phyloP scores from a whole-genome alignment of 2,329 filamentous ascomycete genomes.

The Sporothrix luriei region DNA sequence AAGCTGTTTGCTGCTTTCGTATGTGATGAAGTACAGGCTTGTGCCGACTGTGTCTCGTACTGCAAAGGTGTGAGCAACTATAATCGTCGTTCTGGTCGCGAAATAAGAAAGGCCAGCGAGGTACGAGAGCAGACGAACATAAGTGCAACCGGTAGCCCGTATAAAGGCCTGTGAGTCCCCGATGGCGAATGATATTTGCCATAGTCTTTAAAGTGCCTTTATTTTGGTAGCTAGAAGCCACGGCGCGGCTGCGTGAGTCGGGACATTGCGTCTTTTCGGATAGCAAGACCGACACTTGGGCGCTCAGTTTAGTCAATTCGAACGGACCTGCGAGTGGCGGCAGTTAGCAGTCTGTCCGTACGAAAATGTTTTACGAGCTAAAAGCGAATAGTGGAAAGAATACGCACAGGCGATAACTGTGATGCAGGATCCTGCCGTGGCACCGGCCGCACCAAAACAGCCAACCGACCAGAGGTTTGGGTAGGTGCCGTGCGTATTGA shows the following conservation, averaged over 20 bases:
- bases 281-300: slow-evolving; percentile 80
- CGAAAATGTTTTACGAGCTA: too few relatives aligned
- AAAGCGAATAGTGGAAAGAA: background rate
- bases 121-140: slow-evolving; percentile 53
- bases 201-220: slow-evolving; percentile 77
- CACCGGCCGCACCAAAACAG: slow-evolving; percentile 77
- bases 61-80: slow-evolving; percentile 42
- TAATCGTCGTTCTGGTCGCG: background rate
- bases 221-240: slow-evolving; percentile 72
- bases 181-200: slow-evolving; percentile 73
- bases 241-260: slow-evolving; percentile 56
- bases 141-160: slow-evolving; percentile 79
- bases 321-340: slow-evolving; percentile 63
- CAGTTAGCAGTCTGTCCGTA: background rate
- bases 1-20: slow-evolving; percentile 82
- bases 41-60: slow-evolving; percentile 83
- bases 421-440: slow-evolving; percentile 76
- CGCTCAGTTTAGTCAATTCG: slow-evolving; percentile 85
- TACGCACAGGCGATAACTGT: slow-evolving; percentile 73
- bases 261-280: slow-evolving; percentile 57
- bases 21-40: slow-evolving; percentile 84
- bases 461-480: slow-evolving; percentile 72
- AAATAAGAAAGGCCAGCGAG: background rate
- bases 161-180: slow-evolving; percentile 73
- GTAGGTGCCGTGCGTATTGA: slow-evolving; percentile 69